Evolutionary conservation across 805 yeast genomes (phyloP).

Genomic region (Sungouiella thailandica): DNA sequence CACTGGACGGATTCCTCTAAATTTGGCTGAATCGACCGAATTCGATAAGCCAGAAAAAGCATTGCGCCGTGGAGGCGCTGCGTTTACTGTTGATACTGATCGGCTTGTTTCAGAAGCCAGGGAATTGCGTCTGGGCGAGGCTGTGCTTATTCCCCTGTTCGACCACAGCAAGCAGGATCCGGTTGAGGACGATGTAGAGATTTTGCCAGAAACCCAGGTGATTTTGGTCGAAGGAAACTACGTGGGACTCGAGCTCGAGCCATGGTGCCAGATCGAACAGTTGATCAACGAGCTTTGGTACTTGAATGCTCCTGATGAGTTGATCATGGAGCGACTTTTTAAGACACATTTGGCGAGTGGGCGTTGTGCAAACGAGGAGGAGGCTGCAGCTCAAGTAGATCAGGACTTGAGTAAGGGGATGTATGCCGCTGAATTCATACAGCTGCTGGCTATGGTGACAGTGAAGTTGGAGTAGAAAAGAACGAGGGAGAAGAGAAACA

Average conservation of each 20-base stretch:
- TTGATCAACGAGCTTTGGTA: constrained; percentile 45
- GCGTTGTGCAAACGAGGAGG: constrained; percentile 39
- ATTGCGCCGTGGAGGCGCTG: constrained; percentile 70
- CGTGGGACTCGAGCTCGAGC: constrained; percentile 50
- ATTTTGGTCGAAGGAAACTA: constrained; percentile 76
- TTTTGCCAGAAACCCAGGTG: constrained; percentile 45
- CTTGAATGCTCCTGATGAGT: constrained; percentile 40
- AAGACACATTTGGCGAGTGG: constrained; percentile 62
- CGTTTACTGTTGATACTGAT: constrained; percentile 73
- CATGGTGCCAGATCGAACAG: constrained; percentile 50
- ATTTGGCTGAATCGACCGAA: constrained; percentile 25
- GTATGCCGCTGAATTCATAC: too few relatives aligned
- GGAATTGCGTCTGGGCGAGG: constrained; percentile 19
- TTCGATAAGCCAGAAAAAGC: constrained; percentile 58
- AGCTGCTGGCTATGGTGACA: too few relatives aligned
- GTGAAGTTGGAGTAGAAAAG: too few relatives aligned
- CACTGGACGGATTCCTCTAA: constrained; percentile 40
- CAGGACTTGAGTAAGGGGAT: too few relatives aligned
- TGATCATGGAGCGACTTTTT: constrained; percentile 56
- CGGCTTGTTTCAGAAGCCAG: constrained; percentile 21
- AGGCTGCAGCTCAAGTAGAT: too few relatives aligned
- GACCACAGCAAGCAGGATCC: constrained; percentile 78
- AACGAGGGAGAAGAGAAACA: too few relatives aligned
- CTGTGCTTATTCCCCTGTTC: constrained; percentile 60
- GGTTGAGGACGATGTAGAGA: constrained; percentile 43